A percentile compares a stretch with the other conserved stretches of the same genome.
Evolutionary conservation across 23 red algal species (phyloP).

Genomic region (Pyropia yezoensis): DNA sequence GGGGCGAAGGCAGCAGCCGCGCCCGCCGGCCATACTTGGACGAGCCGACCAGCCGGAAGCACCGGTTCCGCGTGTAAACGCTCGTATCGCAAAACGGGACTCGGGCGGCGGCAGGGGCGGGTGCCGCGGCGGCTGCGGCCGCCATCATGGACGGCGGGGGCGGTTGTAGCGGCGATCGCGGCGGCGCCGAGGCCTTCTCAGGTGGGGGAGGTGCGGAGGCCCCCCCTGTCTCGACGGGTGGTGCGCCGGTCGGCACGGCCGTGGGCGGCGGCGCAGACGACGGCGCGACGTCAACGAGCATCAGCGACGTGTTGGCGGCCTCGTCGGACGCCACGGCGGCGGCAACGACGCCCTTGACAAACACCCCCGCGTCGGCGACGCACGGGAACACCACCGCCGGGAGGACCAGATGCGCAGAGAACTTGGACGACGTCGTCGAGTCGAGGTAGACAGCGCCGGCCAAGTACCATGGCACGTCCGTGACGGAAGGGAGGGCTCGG

Average conservation of each 20-base stretch:
- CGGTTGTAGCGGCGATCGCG: too few relatives aligned
- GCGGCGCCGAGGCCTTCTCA: too few relatives aligned
- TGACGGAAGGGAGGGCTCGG: not conserved
- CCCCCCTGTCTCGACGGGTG: too few relatives aligned
- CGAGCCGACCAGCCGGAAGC: slow-evolving; percentile 65
- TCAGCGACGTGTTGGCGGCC: slow-evolving; percentile 6
- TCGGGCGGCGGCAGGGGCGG: not conserved
- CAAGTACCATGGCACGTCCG: not conserved
- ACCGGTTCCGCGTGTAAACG: slow-evolving; percentile 82
- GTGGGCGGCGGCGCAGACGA: not conserved
- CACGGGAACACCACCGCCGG: slow-evolving; percentile 32
- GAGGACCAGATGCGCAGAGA: slow-evolving; percentile 56
- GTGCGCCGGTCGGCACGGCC: too few relatives aligned
- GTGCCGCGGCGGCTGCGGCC: not conserved
- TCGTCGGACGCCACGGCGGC: slow-evolving; percentile 2
- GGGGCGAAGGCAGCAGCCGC: slow-evolving; percentile 4
- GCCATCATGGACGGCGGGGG: too few relatives aligned
- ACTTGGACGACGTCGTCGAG: slow-evolving; percentile 55
- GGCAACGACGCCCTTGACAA: slow-evolving; percentile 44
- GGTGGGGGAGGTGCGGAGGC: too few relatives aligned
- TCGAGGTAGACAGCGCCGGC: slow-evolving; percentile 40
- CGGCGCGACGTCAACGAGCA: slow-evolving; percentile 12
- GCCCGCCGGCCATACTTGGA: slow-evolving; percentile 60
- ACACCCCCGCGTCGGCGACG: slow-evolving; percentile 24
- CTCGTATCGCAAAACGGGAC: slow-evolving; percentile 63